Evolutionary conservation across 2,329 filamentous ascomycete species (phyloP).

Genomic region (Talaromyces islandicus): DNA sequence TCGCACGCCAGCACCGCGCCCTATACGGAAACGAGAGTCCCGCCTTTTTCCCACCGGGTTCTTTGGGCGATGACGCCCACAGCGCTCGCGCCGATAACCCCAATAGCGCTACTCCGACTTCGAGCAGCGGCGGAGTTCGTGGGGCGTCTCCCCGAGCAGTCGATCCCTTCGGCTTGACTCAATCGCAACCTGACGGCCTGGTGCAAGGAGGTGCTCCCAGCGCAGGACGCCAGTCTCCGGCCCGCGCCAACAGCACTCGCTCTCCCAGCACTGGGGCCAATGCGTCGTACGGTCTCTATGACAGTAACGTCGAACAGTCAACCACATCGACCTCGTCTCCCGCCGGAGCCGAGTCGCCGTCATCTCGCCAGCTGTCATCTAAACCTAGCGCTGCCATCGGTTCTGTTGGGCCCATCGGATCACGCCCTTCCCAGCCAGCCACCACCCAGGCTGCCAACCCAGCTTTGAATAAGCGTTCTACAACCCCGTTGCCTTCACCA

Average conservation of each 20-base stretch:
- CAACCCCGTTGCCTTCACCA: constrained; percentile 86
- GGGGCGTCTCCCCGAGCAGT: constrained; percentile 76
- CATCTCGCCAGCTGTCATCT: constrained; percentile 57
- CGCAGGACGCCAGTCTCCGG: constrained; percentile 47
- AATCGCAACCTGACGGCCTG: constrained; percentile 48
- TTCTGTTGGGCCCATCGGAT: constrained; percentile 87
- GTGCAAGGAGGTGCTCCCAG: constrained; percentile 40
- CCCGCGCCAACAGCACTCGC: constrained; percentile 75
- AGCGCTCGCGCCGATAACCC: constrained; percentile 59
- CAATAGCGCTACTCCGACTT: constrained; percentile 54
- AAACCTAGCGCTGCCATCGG: constrained; percentile 47
- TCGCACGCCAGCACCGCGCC: constrained; percentile 90
- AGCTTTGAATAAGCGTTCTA: constrained; percentile 71
- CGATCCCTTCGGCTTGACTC: constrained; percentile 57
- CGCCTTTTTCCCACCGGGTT: constrained; percentile 60
- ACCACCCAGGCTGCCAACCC: constrained; percentile 46
- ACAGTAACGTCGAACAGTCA: constrained; percentile 56
- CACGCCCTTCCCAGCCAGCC: constrained; percentile 64
- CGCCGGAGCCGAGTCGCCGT: constrained; percentile 64
- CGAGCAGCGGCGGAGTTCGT: constrained; percentile 56
- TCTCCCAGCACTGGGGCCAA: constrained; percentile 55
- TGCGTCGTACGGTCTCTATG: constrained; percentile 52
- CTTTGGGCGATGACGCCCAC: constrained; percentile 61
- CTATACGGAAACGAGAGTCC: constrained; percentile 73
- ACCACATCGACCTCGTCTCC: constrained; percentile 83